These are phyloP conservation scores for Pilatotrama ljubarskyi DNA, from an alignment of 768 basidiomycete genomes.

Conservation along the genomic window DNA sequence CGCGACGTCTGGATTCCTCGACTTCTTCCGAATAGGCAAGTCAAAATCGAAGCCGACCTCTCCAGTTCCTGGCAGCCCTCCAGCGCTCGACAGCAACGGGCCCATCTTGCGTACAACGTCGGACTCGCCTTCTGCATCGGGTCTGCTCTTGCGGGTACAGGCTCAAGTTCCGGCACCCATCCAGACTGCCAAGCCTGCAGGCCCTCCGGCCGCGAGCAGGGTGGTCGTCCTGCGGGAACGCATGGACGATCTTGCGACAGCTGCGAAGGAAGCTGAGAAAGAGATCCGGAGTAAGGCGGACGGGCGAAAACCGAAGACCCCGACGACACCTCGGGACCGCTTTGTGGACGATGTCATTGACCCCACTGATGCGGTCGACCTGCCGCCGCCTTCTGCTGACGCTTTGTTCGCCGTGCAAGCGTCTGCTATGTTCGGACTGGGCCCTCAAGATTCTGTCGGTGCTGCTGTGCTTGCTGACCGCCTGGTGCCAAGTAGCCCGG, in stretches of 20 bases:
- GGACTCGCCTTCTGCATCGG: conserved; percentile 56
- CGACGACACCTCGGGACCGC: conserved; percentile 39
- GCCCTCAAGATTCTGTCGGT: conserved; percentile 72
- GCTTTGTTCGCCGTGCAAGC: conserved; percentile 78
- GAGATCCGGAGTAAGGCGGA: conserved; percentile 61
- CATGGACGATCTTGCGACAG: conserved; percentile 66
- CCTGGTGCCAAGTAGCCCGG: conserved; percentile 65
- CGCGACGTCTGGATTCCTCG: conserved; percentile 59
- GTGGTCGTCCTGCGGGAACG: conserved; percentile 86
- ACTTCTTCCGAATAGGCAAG: conserved; percentile 70
- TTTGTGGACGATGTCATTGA: conserved; percentile 67
- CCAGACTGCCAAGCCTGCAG: conserved; percentile 33
- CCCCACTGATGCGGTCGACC: conserved; percentile 81
- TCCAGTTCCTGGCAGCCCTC: conserved; percentile 34
- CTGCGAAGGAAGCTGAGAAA: conserved; percentile 75
- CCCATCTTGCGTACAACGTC: conserved; percentile 58
- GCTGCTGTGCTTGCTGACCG: conserved; percentile 75
- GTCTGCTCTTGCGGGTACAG: conserved; percentile 33
- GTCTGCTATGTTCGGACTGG: conserved; percentile 69
- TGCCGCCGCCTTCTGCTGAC: conserved; percentile 66
- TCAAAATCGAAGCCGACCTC: conserved; percentile 63
- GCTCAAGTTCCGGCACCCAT: conserved; percentile 38
- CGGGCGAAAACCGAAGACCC: conserved; percentile 45
- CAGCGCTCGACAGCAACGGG: conserved; percentile 19
- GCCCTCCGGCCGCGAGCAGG: conserved; percentile 25